A percentile compares a stretch with the other conserved stretches of the same genome.
These are phyloP conservation scores for Cladophialophora psammophila DNA, from an alignment of 2,329 filamentous ascomycete genomes.

Conservation along the genomic window DNA sequence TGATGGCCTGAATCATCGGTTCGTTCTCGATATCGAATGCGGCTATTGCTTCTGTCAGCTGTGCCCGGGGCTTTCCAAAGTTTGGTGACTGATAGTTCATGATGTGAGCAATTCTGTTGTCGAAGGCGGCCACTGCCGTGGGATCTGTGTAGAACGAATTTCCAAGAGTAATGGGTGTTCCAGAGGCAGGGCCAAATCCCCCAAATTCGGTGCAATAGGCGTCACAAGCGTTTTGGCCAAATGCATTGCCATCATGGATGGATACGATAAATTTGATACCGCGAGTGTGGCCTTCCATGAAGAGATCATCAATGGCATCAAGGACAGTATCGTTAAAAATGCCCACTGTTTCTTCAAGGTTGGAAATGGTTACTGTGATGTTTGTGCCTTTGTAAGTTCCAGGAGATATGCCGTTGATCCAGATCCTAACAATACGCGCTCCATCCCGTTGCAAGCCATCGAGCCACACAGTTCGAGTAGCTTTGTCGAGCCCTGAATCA, in stretches of 20 bases:
- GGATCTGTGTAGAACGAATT: slow-evolving; percentile 20
- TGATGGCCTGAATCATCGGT: slow-evolving; percentile 18
- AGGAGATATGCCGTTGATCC: slow-evolving; percentile 14
- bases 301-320: slow-evolving; percentile 12
- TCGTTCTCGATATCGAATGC: slow-evolving; percentile 18
- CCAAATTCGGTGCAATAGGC: slow-evolving; percentile 15
- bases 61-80: slow-evolving; percentile 7
- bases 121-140: slow-evolving; percentile 11
- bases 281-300: slow-evolving; percentile 7
- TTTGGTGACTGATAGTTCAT: slow-evolving; percentile 17
- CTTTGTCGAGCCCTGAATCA: slow-evolving; percentile 9
- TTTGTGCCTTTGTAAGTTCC: slow-evolving; percentile 20
- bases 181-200: slow-evolving; percentile 13
- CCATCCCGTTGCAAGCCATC: slow-evolving; percentile 18
- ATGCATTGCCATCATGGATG: slow-evolving; percentile 13
- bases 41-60: slow-evolving; percentile 14
- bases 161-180: slow-evolving; percentile 14
- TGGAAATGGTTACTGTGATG: slow-evolving; percentile 15
- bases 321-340: slow-evolving; percentile 18
- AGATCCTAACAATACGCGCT: slow-evolving; percentile 9
- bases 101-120: slow-evolving; percentile 14
- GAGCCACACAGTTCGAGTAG: slow-evolving; percentile 10
- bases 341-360: slow-evolving; percentile 16
- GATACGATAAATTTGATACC: slow-evolving; percentile 20
- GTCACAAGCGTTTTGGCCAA: slow-evolving; percentile 16